Base-by-base conservation (phyloP, 2,329 filamentous ascomycete species). In the Tolypocladium tundrense region DNA sequence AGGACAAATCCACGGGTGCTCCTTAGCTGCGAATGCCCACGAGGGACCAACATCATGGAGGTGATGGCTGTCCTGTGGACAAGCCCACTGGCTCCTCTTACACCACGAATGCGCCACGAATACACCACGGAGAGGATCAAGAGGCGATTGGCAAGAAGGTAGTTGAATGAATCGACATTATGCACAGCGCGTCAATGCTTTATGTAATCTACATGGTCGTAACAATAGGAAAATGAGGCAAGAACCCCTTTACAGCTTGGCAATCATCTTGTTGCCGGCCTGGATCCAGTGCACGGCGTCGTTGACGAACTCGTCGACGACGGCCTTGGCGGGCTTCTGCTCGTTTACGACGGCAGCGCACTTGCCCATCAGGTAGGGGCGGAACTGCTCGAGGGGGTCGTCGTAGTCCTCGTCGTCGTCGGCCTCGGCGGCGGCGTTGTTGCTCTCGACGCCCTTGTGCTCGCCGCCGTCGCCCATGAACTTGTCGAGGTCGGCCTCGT, bases 311-410 rank as follows among this genome's bases (percentile, higher is more conserved):
- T 99, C 94, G 69, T 99, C 94, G 43, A 99, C 88, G 61, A 99
- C 93, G 21, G 75, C 89, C 83, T 92, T 95, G 61, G 94, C 94
- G 43, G 82, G 78, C 85, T 95, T 95, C 80, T 87, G 88, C 78
- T 97, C 91, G 69, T 93, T 94, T 58, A 94, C 89, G 39, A 97
- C 90, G 35, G 94, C 93, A 42, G 94, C 89, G 60, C 90, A 93
- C 82, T 97, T 95, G 73, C 94, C 94, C 94, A 99, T 99, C 66
- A 97, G 77, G 80, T 85, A 96, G 16, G 92, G 92, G 59, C 91
- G 83, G 68, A 91, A 92, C 70, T 94, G 91, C 73, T 97, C 94
- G 77, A 99, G 86, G 40, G 88, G 84, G 45, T 97, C 91, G 60
- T 97, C 92, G 59, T 90, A 83, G 60, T 88, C 82, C 53, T 88